Base-by-base conservation (phyloP, 108 stramenopile genomes). In the Parmales sp. region DNA sequence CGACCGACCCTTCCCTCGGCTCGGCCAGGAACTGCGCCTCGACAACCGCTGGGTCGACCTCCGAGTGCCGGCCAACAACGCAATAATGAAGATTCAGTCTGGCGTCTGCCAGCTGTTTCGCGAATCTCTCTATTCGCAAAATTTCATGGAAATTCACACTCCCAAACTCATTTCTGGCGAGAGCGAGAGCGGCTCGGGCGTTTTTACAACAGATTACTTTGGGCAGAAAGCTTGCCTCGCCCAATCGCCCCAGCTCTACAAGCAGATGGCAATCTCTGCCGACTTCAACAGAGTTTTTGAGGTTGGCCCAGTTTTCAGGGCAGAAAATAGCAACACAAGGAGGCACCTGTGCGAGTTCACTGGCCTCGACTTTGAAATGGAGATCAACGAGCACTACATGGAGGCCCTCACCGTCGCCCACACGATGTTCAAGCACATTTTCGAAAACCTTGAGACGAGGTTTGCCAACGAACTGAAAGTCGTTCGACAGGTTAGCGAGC, bases 191-290 rank as follows among this genome's bases (percentile, higher is more conserved):
- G 96, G 96, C 16, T 90, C 94, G 11, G 96, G 92, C 22, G 95
- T 97, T 18, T 97, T 97, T 67, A 93, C 84, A 6, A 97, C 96
- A 7, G 94, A 97, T 71, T 97, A 97, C 72, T 97, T 97, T 66
- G 96, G 94, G 28, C 76, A 79, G 45, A 86, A 83, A 2, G 96
- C 95, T 0, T 98, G 96, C 80, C 83, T 98, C 64, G 96, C 96
- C 7, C 96, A 98, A 76, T 94, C 92, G 3, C 96, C 96, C 1
- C 96, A 98, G 73, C 76, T 98, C 23, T 98, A 95, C 87, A 98
- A 98, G 68, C 96, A 98, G 79, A 95, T 98, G 94, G 96, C 96
- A 5, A 90, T 98, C 48, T 86, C 94, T 16, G 89, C 89, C 22
- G 96, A 98, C 76, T 65, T 98, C 43, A 80, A 77, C 13, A 65